These are phyloP conservation scores for Rauvolfia tetraphylla DNA, from an alignment of 257 asterid species.

Conservation along the genomic window DNA sequence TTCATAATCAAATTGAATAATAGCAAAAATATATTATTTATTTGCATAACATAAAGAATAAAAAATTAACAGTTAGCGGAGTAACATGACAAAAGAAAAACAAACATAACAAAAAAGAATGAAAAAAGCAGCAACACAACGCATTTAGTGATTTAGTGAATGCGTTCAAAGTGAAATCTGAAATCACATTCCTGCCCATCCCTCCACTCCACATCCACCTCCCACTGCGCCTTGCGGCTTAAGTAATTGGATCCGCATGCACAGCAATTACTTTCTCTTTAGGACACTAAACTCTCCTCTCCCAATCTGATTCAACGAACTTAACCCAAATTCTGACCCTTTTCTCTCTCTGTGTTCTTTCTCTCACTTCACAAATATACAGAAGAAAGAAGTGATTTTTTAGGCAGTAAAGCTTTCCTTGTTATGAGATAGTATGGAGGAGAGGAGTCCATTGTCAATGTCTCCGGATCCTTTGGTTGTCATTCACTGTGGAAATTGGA, in stretches of 20 bases:
- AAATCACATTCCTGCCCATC: too few relatives aligned
- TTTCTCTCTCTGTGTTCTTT: background rate
- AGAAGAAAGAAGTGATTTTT: background rate
- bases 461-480: background rate
- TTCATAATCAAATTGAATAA: too few relatives aligned
- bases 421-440: background rate
- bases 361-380: background rate
- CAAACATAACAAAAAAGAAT: too few relatives aligned
- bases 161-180: too few relatives aligned
- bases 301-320: background rate
- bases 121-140: too few relatives aligned
- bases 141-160: too few relatives aligned
- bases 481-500: background rate
- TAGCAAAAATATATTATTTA: too few relatives aligned
- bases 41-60: too few relatives aligned
- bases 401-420: background rate
- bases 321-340: background rate
- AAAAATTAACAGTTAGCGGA: too few relatives aligned
- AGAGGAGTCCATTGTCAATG: background rate
- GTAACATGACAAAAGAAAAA: too few relatives aligned
- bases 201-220: too few relatives aligned
- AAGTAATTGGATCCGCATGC: background rate
- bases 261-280: background rate
- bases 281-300: background rate
- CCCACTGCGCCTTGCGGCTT: background rate